Evolutionary conservation across 495 filamentous ascomycete species (phyloP), one percentile per base, ranked within the genome.

Genomic region (Tuber indicum): DNA sequence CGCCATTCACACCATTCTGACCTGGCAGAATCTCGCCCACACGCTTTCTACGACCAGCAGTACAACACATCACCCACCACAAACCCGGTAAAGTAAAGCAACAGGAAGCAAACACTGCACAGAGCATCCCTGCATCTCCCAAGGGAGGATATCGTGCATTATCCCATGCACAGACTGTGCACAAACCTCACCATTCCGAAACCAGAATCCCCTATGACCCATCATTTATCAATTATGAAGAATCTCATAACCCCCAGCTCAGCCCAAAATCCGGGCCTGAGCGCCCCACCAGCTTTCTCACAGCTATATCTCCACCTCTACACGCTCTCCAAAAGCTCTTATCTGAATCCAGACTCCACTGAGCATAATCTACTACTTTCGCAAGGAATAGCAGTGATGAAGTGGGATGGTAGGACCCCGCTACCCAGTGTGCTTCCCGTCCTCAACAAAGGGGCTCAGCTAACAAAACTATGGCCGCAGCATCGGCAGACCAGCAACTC

Each of bases 401-500:
- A 81, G 79, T 81, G 80, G 79, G 74, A 82, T 39, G 72, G 75
- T 78, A 80, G 70, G 73, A n/a, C 42, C 23, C 46, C 14, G 49
- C 36, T 39, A 44, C 47, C 58, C 17, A 7, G 21, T 41, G 32
- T 43, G 32, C 46, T 36, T 44, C n/a, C n/a, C 32, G 12, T 14
- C 39, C 36, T 43, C 3, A 42, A 44, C 41, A 9, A 14, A 74
- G 21, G 41, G 32, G 58, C 12, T 36, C 12, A 36, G 12, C 73
- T 80, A 52, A 80, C 9, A 70, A 21, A n/a, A 76, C 72, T 26
- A 3, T 72, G 21, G 58, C 39, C 43, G 72, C 46, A 82, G 81
- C 80, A 52, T 74, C 71, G 8, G 83, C 83, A 49, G 83, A 84
- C 70, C 83, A 84, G 41, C 72, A 79, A 10, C 74, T 84, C 47